Percentiles rank a stretch among this genome's conserved stretches.
These are phyloP conservation scores for Ophiocordyceps polyrhachis-furcata DNA, from an alignment of 2,329 filamentous ascomycete genomes.

Conservation along the genomic window DNA sequence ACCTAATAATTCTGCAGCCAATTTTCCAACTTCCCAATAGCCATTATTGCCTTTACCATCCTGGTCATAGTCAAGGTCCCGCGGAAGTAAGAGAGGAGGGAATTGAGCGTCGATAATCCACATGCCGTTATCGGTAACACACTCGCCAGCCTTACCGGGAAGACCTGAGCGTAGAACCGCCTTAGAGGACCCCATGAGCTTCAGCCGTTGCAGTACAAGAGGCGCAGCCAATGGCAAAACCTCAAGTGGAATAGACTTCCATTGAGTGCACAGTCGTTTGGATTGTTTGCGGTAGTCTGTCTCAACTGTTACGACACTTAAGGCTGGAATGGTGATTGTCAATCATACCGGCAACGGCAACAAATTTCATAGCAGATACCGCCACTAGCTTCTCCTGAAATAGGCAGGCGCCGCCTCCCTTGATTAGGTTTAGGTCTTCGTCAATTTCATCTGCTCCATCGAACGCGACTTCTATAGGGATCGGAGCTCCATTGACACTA, in stretches of 20 bases:
- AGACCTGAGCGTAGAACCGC: constrained; percentile 56
- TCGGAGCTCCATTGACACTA: constrained; percentile 17
- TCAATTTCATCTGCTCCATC: constrained; percentile 97
- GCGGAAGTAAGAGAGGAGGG: constrained; percentile 45
- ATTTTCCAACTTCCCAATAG: constrained; percentile 59
- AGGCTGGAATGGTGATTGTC: constrained; percentile 1
- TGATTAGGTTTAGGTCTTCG: constrained; percentile 86
- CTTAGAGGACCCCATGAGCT: constrained; percentile 49
- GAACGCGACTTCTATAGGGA: constrained; percentile 72
- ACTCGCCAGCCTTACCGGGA: constrained; percentile 62
- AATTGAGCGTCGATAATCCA: constrained; percentile 92
- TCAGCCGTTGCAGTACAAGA: constrained; percentile 56
- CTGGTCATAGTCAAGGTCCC: constrained; percentile 29
- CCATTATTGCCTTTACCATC: constrained; percentile 34
- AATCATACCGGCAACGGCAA: constrained; percentile 59
- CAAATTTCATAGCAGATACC: constrained; percentile 62
- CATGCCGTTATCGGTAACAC: constrained; percentile 39
- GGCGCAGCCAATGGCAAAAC: constrained; percentile 71
- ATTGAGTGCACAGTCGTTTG: constrained; percentile 50
- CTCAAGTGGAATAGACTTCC: constrained; percentile 83
- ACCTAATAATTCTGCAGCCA: constrained; percentile 57
- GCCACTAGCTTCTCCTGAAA: constrained; percentile 97
- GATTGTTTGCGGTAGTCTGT: constrained; percentile 82
- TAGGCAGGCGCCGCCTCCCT: constrained; percentile 90
- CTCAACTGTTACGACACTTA: constrained; percentile 1